Conservation (phyloP, 2,329 filamentous ascomycete species). For the Colletotrichum sp. region DNA sequence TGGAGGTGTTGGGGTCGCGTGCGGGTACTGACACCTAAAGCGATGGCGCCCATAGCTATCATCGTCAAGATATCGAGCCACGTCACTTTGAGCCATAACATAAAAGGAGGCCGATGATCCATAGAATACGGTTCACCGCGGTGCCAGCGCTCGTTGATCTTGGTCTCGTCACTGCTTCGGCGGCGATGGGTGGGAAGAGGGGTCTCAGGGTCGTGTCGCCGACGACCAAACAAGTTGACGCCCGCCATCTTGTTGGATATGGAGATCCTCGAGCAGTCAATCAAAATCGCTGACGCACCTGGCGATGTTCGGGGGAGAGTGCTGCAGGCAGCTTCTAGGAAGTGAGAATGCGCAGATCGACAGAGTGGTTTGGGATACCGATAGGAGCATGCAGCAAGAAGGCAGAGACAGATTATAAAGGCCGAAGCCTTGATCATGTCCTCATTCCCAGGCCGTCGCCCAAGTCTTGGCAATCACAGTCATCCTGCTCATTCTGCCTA, state of each 20-base stretch:
- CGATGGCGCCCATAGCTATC: slow-evolving; percentile 67
- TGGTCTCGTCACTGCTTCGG: slow-evolving; percentile 2
- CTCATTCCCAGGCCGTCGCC: neutral
- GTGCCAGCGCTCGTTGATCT: neutral
- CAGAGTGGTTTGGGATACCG: neutral
- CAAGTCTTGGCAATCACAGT: neutral
- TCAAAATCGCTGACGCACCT: neutral
- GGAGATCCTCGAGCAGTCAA: neutral
- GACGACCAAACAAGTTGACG: slow-evolving; percentile 1
- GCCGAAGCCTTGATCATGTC: neutral
- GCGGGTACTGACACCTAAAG: slow-evolving; percentile 62
- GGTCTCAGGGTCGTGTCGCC: neutral
- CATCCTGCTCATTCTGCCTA: neutral
- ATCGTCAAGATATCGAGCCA: slow-evolving; percentile 75
- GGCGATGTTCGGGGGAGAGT: no score
- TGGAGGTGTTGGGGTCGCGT: slow-evolving; percentile 26
- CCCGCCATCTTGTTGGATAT: neutral
- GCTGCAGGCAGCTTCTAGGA: neutral
- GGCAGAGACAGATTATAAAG: neutral
- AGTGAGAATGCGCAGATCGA: neutral
- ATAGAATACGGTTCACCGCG: slow-evolving; percentile 40
- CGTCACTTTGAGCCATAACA: slow-evolving; percentile 72
- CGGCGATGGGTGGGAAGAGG: slow-evolving; percentile 1
- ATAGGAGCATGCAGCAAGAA: neutral
- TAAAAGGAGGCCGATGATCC: slow-evolving; percentile 61